Evolutionary conservation across 768 basidiomycete genomes (phyloP), one percentile per base, ranked within the genome.

Genomic region (Boletus subparvulus): DNA sequence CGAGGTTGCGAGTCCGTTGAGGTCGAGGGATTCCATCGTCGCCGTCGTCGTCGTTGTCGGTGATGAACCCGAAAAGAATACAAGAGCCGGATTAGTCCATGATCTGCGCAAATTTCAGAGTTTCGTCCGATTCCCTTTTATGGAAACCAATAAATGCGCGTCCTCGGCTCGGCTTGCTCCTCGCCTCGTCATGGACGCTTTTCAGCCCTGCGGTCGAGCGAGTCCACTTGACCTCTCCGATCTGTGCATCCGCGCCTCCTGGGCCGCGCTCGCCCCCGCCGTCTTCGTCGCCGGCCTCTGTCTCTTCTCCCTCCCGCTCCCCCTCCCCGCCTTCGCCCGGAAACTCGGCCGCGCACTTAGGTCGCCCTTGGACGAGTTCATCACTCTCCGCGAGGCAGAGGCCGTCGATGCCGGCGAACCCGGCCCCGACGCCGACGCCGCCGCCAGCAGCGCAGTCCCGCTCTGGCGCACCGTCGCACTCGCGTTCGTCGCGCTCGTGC

Each of bases 1-100:
- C 1, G 90, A 90, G 69, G 73, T 88, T 30, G 82, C 90, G 51
- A 92, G 86, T 12, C 85, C 88, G 70, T 88, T 87, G 65, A 91
- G 80, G 73, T 89, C 87, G 71, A 92, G 82, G 10, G 87, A 87
- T 73, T 88, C 87, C 87, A 87, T 88, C 54, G 52, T 44, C 48
- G 48, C 52, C 43, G 50, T 49, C 33, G 64, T 55, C 47, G 64
- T 52, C 47, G 65, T 56, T 21, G 21, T 21, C 36, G 53, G 36
- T 2, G 59, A 40, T 32, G 21, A 17, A 39, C 19, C 21, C 26
- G 28, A 47, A 55, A 51, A 21, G 36, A 28, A 42, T 19, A 35
- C 8, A 37, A 14, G 37, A 28, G 41, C 21, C 26, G 28, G 41
- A 61, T 64, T 58, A 50, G 54, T 21, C 41, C 21, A 49, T 35